Conservation (phyloP, 345 rosid species). For the Lepidium africanum region DNA sequence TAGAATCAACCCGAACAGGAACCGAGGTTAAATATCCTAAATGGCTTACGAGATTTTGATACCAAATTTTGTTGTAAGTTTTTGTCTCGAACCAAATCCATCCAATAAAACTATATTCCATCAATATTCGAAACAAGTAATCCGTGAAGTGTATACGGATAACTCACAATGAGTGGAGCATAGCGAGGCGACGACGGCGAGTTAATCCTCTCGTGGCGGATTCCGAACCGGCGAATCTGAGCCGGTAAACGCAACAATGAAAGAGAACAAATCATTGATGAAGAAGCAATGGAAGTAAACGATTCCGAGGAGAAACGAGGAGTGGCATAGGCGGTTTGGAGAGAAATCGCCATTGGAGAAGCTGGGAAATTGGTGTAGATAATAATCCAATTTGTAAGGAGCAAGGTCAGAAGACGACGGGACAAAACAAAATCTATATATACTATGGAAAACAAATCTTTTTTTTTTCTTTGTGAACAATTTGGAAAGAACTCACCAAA, state of each 20-base stretch:
- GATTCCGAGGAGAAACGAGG: conserved; percentile 6
- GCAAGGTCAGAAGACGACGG: not conserved
- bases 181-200: conserved; percentile 29
- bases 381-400: conserved; percentile 19
- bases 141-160: not conserved
- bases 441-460: too few relatives aligned
- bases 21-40: too few relatives aligned
- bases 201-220: conserved; percentile 8
- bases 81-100: too few relatives aligned
- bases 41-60: too few relatives aligned
- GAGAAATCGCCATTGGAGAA: conserved; percentile 47
- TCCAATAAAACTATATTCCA: too few relatives aligned
- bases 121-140: not conserved
- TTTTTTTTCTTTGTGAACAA: too few relatives aligned
- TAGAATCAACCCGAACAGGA: too few relatives aligned
- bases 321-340: conserved; percentile 31
- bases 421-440: not conserved
- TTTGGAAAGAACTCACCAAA: too few relatives aligned
- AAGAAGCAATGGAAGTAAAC: not conserved
- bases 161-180: conserved; percentile 24
- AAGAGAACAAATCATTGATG: conserved; percentile 21
- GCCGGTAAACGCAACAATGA: conserved; percentile 30
- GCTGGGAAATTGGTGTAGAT: not conserved
- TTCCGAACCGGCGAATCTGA: conserved; percentile 25
- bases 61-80: too few relatives aligned